Evolutionary conservation across 805 yeast genomes (phyloP).

Genomic region (Zygoascus flipseniorum): DNA sequence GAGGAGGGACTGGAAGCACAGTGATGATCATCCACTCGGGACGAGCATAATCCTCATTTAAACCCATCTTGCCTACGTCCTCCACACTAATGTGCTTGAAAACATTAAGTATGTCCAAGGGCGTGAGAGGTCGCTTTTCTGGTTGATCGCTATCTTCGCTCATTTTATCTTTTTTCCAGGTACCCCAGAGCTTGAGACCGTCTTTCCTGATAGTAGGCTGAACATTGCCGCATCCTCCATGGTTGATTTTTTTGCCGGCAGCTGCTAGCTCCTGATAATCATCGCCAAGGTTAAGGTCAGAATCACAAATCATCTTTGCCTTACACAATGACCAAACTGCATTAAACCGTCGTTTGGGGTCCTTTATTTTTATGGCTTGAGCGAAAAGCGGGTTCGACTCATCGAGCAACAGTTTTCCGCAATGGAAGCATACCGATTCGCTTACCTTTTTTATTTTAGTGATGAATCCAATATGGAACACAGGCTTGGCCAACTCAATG

Average conservation of each 20-base stretch:
- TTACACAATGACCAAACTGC: slow-evolving; percentile 94
- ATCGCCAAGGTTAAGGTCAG: slow-evolving; percentile 57
- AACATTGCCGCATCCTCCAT: slow-evolving; percentile 97
- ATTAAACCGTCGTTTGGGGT: slow-evolving; percentile 91
- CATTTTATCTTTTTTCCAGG: slow-evolving; percentile 88
- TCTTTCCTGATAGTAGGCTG: slow-evolving; percentile 96
- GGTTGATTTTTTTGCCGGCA: slow-evolving; percentile 37
- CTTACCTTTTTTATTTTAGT: slow-evolving; percentile 90
- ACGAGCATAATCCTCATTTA: slow-evolving; percentile 92
- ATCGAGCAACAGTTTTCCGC: slow-evolving; percentile 89
- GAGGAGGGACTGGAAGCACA: slow-evolving; percentile 99
- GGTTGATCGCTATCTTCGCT: slow-evolving; percentile 85
- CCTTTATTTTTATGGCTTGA: slow-evolving; percentile 79
- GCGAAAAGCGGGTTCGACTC: slow-evolving; percentile 76
- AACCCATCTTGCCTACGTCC: slow-evolving; percentile 76
- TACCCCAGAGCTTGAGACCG: slow-evolving; percentile 92
- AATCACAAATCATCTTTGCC: slow-evolving; percentile 91
- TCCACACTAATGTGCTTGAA: slow-evolving; percentile 83
- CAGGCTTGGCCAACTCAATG: slow-evolving; percentile 96
- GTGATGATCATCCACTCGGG: slow-evolving; percentile 98
- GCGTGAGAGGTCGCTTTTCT: slow-evolving; percentile 80
- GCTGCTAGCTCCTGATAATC: slow-evolving; percentile 39
- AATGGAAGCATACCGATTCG: slow-evolving; percentile 97
- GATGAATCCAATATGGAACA: slow-evolving; percentile 89
- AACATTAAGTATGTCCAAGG: slow-evolving; percentile 83